phyloP scores from a whole-genome alignment of 2,329 filamentous ascomycete species.

The Nothophaeocryptopus gaeumannii region DNA sequence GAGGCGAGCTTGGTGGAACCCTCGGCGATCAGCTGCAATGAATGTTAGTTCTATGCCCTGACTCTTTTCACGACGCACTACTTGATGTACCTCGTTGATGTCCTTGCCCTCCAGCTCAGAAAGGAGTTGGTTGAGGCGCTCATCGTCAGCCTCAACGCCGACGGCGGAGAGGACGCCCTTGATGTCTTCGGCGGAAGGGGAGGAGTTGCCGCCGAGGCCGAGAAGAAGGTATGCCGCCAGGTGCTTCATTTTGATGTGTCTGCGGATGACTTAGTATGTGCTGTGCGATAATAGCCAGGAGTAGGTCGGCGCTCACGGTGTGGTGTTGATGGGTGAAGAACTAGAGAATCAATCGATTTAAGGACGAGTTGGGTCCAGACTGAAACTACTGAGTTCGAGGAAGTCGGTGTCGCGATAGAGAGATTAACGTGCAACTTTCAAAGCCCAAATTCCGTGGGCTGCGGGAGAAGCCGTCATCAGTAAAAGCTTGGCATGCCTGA shows the following conservation, averaged over 20 bases:
- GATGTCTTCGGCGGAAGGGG: conserved; percentile 81
- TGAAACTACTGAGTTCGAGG: conserved; percentile 87
- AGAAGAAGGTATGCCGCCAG: conserved; percentile 99
- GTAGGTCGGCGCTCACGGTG: conserved; percentile 17
- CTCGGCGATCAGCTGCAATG: conserved; percentile 75
- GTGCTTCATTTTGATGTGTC: conserved; percentile 87
- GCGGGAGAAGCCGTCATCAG: not conserved
- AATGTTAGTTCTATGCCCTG: conserved; percentile 2
- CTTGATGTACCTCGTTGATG: conserved; percentile 76
- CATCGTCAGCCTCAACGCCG: conserved; percentile 87
- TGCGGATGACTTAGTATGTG: conserved; percentile 14
- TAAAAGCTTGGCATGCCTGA: not conserved
- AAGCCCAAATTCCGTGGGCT: not conserved
- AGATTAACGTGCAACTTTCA: no score
- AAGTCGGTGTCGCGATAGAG: conserved; percentile 17
- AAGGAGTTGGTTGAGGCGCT: conserved; percentile 82
- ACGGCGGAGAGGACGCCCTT: conserved; percentile 87
- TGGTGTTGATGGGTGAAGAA: conserved; percentile 48
- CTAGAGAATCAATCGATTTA: conserved; percentile 99
- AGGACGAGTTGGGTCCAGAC: conserved; percentile 93
- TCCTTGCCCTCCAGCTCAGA: conserved; percentile 87
- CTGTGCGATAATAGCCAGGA: not conserved
- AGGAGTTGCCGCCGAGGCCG: conserved; percentile 85
- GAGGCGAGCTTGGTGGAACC: conserved; percentile 93
- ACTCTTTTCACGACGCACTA: conserved; percentile 27